These are phyloP conservation scores for Diplocarpon mali DNA, from an alignment of 2,329 filamentous ascomycete genomes.

Conservation along the genomic window DNA sequence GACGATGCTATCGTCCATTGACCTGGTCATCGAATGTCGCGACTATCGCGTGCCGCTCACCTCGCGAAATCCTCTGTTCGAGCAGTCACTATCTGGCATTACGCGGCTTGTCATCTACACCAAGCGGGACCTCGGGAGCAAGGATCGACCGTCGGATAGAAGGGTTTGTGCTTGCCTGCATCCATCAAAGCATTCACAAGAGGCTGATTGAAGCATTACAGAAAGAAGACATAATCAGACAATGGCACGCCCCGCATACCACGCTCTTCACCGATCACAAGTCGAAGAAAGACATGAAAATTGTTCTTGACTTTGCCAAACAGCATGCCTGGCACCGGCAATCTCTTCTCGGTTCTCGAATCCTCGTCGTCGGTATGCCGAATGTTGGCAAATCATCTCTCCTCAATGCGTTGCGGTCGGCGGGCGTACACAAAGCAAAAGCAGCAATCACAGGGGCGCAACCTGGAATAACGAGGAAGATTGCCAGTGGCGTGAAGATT, in stretches of 20 bases:
- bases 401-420: conserved; percentile 71
- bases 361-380: conserved; percentile 91
- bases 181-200: too few relatives aligned
- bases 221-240: conserved; percentile 39
- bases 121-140: conserved; percentile 64
- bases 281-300: conserved; percentile 33
- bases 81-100: conserved; percentile 60
- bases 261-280: conserved; percentile 43
- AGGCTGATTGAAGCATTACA: conserved; percentile 17
- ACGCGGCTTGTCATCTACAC: conserved; percentile 82
- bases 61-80: conserved; percentile 82
- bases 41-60: conserved; percentile 86
- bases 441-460: conserved; percentile 75
- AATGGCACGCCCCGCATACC: conserved; percentile 41
- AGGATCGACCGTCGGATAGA: conserved; percentile 30
- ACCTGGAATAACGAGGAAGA: conserved; percentile 80
- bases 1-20: conserved; percentile 64
- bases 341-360: conserved; percentile 68
- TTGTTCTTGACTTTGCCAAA: conserved; percentile 37
- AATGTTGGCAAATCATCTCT: conserved; percentile 94
- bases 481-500: conserved; percentile 75
- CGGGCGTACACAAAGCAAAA: conserved; percentile 54
- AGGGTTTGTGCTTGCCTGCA: conserved; percentile 28
- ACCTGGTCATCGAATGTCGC: conserved; percentile 86
- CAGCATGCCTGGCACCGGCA: conserved; percentile 37